phyloP scores from a whole-genome alignment of 176 grass and related monocot species.

The Zizania latifolia region DNA sequence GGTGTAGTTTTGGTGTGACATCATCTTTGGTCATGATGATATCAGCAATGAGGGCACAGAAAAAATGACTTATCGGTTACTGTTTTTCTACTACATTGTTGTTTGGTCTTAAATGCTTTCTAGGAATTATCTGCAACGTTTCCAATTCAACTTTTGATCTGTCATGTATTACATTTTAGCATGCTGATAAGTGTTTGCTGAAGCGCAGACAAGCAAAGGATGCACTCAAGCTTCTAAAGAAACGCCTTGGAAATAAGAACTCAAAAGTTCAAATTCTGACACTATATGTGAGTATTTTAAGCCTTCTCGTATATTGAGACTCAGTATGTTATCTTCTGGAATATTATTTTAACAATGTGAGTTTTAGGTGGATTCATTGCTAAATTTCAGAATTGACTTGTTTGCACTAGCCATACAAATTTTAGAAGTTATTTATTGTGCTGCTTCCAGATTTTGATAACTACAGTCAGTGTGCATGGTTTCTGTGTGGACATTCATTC shows the following conservation, averaged over 20 bases:
- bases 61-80: no score
- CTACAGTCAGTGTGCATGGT: neutral
- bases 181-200: conserved; percentile 25
- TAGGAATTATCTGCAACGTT: neutral
- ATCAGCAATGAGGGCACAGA: neutral
- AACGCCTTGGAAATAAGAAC: conserved; percentile 89
- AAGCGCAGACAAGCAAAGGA: conserved; percentile 88
- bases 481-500: neutral
- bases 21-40: conserved; percentile 2
- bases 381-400: neutral
- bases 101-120: neutral
- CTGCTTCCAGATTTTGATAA: neutral
- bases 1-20: neutral
- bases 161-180: neutral
- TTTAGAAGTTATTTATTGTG: neutral
- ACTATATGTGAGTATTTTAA: conserved; percentile 66
- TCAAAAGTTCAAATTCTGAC: conserved; percentile 90
- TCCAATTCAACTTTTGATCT: neutral
- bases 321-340: neutral
- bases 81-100: no score
- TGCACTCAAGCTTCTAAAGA: conserved; percentile 91
- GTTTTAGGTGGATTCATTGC: neutral
- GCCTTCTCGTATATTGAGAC: neutral
- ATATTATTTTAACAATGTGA: conserved; percentile 6
- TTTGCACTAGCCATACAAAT: neutral